Percentiles rank a stretch among this genome's conserved stretches.
Conservation (phyloP, 2,329 filamentous ascomycete species). For the Aspergillus pseudoviridinutans region DNA sequence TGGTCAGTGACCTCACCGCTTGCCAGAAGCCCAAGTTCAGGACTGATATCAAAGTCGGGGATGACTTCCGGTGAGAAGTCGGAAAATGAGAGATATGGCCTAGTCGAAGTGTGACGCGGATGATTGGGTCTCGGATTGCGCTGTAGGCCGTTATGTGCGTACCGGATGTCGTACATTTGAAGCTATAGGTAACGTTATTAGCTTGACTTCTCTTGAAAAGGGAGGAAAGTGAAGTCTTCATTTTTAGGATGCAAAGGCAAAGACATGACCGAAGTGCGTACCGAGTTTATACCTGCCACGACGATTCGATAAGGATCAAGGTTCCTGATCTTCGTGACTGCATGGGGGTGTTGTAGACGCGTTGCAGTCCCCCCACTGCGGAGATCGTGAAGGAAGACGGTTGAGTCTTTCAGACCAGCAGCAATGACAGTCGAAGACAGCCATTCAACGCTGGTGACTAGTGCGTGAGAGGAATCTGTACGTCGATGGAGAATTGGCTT, state of each 20-base stretch:
- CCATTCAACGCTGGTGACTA: constrained; percentile 37
- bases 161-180: constrained; percentile 42
- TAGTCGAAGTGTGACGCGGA: constrained; percentile 26
- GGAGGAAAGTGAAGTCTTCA: neutral
- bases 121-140: constrained; percentile 25
- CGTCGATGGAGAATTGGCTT: constrained; percentile 14
- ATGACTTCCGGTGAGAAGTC: constrained; percentile 26
- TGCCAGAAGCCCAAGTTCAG: constrained; percentile 36
- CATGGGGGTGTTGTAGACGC: constrained; percentile 32
- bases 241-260: neutral
- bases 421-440: constrained; percentile 33
- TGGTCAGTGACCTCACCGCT: constrained; percentile 25
- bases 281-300: constrained; percentile 29
- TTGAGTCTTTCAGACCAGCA: constrained; percentile 31
- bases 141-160: constrained; percentile 24
- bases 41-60: constrained; percentile 35
- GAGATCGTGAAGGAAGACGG: constrained; percentile 33
- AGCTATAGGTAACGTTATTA: constrained; percentile 22
- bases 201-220: neutral
- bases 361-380: constrained; percentile 29
- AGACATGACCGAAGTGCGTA: constrained; percentile 14
- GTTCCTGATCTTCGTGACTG: constrained; percentile 32
- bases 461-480: constrained; percentile 23
- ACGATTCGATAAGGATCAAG: constrained; percentile 34
- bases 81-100: constrained; percentile 34